Conservation (phyloP, 345 rosid genomes). For the Gossypium herbaceum region DNA sequence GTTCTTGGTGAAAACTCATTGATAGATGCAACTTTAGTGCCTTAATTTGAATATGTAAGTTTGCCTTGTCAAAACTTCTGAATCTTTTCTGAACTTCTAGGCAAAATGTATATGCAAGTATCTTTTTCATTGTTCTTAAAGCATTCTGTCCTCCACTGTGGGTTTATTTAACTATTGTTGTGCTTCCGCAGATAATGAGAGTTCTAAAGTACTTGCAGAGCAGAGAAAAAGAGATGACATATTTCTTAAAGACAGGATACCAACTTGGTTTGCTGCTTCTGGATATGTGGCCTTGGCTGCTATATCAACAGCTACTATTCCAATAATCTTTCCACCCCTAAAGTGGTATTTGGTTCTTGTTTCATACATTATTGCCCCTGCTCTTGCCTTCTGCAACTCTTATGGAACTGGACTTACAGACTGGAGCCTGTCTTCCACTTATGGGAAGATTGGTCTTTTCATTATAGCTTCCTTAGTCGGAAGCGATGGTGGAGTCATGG, state of each 20-base stretch:
- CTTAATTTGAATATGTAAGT: neutral
- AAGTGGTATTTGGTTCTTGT: constrained; percentile 82
- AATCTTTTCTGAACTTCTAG: neutral
- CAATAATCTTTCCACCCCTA: constrained; percentile 70
- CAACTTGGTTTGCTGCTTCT: constrained; percentile 70
- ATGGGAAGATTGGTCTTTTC: constrained; percentile 92
- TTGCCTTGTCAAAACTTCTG: neutral
- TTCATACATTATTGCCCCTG: constrained; percentile 84
- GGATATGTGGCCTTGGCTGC: constrained; percentile 92
- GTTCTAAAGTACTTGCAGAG: constrained; percentile 42
- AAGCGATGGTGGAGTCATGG: constrained; percentile 73
- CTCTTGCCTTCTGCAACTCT: constrained; percentile 88
- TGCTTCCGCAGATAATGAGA: constrained; percentile 44
- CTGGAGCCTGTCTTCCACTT: constrained; percentile 74
- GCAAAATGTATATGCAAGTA: neutral
- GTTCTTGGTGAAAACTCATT: neutral
- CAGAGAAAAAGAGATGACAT: constrained; percentile 59
- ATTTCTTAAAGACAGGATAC: constrained; percentile 76
- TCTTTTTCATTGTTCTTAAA: neutral
- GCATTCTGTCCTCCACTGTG: constrained; percentile 6
- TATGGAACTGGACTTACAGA: constrained; percentile 88
- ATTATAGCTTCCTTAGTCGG: constrained; percentile 82
- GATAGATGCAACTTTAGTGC: neutral
- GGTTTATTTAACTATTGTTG: constrained; percentile 1
- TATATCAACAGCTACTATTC: constrained; percentile 70